A percentile compares a stretch with the other conserved stretches of the same genome.
phyloP scores from a whole-genome alignment of 2,329 filamentous ascomycete genomes.

The Arthroderma sp. region DNA sequence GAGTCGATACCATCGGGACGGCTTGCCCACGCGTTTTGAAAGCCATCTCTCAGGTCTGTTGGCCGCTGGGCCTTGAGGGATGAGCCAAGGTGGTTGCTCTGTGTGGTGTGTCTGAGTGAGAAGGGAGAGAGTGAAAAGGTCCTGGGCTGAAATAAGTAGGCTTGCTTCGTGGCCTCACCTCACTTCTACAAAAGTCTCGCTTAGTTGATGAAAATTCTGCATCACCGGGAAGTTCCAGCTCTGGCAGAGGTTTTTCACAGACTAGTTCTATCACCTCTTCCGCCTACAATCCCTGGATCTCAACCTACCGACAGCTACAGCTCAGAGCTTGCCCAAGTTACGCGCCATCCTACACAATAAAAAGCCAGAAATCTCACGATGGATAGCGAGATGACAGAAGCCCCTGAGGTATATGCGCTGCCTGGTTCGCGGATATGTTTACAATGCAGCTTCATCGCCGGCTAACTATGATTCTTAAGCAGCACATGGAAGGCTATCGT shows the following conservation, averaged over 20 bases:
- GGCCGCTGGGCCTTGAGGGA: too few species aligned
- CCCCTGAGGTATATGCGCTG: not conserved
- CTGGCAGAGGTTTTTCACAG: not conserved
- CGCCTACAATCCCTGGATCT: too few species aligned
- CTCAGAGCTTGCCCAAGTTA: too few species aligned
- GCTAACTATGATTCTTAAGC: not conserved
- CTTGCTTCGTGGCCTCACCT: not conserved
- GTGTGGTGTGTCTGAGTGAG: too few species aligned
- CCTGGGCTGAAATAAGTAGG: not conserved
- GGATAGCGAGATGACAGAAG: not conserved
- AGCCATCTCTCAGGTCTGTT: too few species aligned
- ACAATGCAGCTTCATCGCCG: not conserved
- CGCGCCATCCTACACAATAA: too few species aligned
- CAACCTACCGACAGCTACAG: too few species aligned
- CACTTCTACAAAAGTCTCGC: not conserved
- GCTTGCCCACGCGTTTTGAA: too few species aligned
- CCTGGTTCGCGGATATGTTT: not conserved
- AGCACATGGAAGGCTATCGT: not conserved
- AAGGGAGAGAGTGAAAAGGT: too few species aligned
- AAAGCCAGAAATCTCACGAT: not conserved
- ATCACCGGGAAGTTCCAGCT: not conserved
- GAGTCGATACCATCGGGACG: not conserved
- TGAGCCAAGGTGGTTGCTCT: too few species aligned
- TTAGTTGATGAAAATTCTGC: not conserved
- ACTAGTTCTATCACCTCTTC: too few species aligned